Base-by-base conservation (phyloP, 495 filamentous ascomycete genomes). In the Geoglossum glabrum region DNA sequence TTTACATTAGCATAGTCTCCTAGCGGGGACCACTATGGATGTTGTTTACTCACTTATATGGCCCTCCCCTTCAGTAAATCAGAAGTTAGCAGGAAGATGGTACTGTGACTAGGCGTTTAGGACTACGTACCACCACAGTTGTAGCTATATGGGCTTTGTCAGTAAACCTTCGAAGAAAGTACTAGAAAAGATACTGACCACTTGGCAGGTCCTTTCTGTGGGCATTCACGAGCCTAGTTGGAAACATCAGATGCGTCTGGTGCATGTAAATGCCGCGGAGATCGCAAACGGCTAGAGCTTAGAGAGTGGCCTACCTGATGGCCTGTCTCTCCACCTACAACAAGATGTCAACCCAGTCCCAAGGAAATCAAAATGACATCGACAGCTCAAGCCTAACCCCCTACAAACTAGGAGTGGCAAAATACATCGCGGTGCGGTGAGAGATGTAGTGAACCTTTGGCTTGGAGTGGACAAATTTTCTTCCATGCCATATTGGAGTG, bases 21-120 rank as follows among this genome's bases (percentile, higher is more conserved):
- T 9, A 36, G 54, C 54, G 50, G 40, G 19, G 23, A 54, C 56
- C 33, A 56, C 52, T 17, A 56, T 55, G 19, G 28, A 36, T 74
- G 23, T 27, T 21, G 30, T 80, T 74, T 77, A 87, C 84, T 90
- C 70, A 87, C 84, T 90, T 70, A 97, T 82, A 69, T 97, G 92
- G 58, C 92, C 92, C 72, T 87, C 81, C 68, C 79, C 78, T 80
- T 61, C 45, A 55, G 19, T 4, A 27, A 52, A 52, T 9, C 30
- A 21, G 49, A 52, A 4, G 25, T 52, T 52, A 52, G 49, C 28
- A 52, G 17, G 25, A 30, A 34, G 55, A 38, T 10, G 5, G 13
- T 17, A 38, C 23, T 56, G 30, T n/a, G 27, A 21, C 23, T 21
- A 17, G 40, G 3, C 40, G 13, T 45, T 45, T 10, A 15, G 13